Conservation (phyloP, 257 asterid genomes). For the Rauvolfia tetraphylla region DNA sequence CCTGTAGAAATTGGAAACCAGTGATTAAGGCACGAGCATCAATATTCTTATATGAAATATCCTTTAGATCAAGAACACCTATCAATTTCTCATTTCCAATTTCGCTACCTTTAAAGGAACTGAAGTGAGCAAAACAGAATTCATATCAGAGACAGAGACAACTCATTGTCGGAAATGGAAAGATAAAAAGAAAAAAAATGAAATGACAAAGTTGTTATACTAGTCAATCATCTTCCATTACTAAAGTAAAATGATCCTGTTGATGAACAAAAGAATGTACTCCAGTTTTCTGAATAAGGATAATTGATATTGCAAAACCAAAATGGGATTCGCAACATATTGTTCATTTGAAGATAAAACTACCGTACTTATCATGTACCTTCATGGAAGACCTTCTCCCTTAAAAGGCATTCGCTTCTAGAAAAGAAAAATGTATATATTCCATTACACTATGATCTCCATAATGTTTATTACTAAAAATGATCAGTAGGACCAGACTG, state of each 20-base stretch:
- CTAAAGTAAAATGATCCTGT: neutral
- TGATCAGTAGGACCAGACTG: neutral
- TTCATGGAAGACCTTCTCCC: neutral
- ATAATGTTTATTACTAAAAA: too few species aligned
- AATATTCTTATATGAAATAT: slow-evolving; percentile 52
- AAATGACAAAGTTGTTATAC: neutral
- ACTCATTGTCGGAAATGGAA: neutral
- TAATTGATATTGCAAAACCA: neutral
- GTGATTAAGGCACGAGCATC: slow-evolving; percentile 70
- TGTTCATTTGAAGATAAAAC: neutral
- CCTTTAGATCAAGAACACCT: slow-evolving; percentile 58
- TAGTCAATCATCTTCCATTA: neutral
- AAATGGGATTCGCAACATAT: neutral
- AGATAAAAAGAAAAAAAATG: neutral
- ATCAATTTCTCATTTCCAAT: slow-evolving; percentile 60
- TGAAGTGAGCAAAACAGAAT: slow-evolving; percentile 30
- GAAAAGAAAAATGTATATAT: neutral
- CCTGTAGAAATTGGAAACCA: slow-evolving; percentile 83
- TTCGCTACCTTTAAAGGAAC: slow-evolving; percentile 55
- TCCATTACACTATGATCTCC: too few species aligned
- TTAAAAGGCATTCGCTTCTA: neutral
- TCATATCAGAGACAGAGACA: slow-evolving; percentile 7
- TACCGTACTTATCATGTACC: neutral
- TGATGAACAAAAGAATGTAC: neutral
- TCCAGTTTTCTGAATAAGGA: neutral